phyloP scores from a whole-genome alignment of 2,329 filamentous ascomycete genomes.

The Tolypocladium cylindrosporum region DNA sequence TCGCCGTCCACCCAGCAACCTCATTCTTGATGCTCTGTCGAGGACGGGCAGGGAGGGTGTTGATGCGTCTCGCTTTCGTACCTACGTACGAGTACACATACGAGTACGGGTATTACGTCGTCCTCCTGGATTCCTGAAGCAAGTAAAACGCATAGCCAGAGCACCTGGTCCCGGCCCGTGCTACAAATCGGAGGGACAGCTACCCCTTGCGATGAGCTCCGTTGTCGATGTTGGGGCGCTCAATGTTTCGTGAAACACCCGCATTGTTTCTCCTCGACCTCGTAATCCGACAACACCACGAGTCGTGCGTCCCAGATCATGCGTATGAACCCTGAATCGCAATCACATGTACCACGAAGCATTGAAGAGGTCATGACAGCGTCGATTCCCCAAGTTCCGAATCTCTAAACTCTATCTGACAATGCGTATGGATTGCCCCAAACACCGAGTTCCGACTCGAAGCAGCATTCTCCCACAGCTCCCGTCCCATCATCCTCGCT shows the following conservation, averaged over 20 bases:
- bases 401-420: neutral
- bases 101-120: too few relatives aligned
- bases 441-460: neutral
- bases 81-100: too few relatives aligned
- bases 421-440: neutral
- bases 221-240: neutral
- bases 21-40: too few relatives aligned
- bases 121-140: too few relatives aligned
- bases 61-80: too few relatives aligned
- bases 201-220: too few relatives aligned
- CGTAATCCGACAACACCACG: neutral
- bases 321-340: neutral
- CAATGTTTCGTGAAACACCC: neutral
- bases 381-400: neutral
- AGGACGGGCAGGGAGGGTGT: too few relatives aligned
- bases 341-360: neutral
- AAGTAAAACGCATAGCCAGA: too few relatives aligned
- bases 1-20: too few relatives aligned
- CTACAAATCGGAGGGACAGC: neutral
- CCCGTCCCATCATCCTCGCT: neutral
- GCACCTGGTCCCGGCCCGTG: neutral
- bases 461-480: neutral
- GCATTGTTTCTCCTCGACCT: neutral
- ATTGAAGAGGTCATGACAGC: neutral
- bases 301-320: neutral